These are phyloP conservation scores for Phlyctochytrium planicorne DNA, from an alignment of 192 early-diverging fungal genomes.

Conservation along the genomic window DNA sequence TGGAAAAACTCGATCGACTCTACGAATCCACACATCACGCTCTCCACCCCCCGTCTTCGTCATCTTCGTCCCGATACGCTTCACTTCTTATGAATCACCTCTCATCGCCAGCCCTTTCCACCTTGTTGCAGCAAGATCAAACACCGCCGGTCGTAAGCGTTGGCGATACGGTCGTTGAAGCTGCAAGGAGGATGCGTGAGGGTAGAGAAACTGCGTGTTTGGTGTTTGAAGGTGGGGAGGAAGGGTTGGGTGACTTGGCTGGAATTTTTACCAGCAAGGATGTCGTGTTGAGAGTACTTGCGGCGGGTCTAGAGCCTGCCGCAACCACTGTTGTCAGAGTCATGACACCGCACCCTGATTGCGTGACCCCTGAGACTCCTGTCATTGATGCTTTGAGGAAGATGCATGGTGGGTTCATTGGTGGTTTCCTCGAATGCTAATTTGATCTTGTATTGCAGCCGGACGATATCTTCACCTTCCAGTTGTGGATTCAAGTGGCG, in stretches of 20 bases:
- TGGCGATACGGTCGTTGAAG: slow-evolving; percentile 41
- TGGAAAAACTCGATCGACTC: slow-evolving; percentile 49
- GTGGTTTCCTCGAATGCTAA: background rate
- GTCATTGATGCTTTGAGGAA: slow-evolving; percentile 50
- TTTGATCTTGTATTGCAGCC: slow-evolving; percentile 5
- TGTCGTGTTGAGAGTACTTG: slow-evolving; percentile 48
- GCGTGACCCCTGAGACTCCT: slow-evolving; percentile 39
- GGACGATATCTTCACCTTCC: slow-evolving; percentile 53
- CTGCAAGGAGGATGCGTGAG: slow-evolving; percentile 34
- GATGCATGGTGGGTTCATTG: slow-evolving; percentile 34
- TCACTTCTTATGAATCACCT: slow-evolving; percentile 50
- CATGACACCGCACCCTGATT: slow-evolving; percentile 58
- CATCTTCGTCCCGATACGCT: slow-evolving; percentile 14
- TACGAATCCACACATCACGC: slow-evolving; percentile 3
- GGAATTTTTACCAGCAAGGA: slow-evolving; percentile 90
- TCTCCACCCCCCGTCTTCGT: background rate
- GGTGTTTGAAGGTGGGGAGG: slow-evolving; percentile 15
- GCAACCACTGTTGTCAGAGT: slow-evolving; percentile 60
- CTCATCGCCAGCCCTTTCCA: slow-evolving; percentile 82
- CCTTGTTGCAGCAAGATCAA: slow-evolving; percentile 52
- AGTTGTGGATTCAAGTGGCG: slow-evolving; percentile 37
- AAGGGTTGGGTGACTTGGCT: slow-evolving; percentile 62
- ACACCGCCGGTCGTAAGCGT: slow-evolving; percentile 33
- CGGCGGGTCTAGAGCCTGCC: slow-evolving; percentile 75
- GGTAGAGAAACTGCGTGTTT: slow-evolving; percentile 15